phyloP scores from a whole-genome alignment of 2,329 filamentous ascomycete species.

The Camillea tinctor region DNA sequence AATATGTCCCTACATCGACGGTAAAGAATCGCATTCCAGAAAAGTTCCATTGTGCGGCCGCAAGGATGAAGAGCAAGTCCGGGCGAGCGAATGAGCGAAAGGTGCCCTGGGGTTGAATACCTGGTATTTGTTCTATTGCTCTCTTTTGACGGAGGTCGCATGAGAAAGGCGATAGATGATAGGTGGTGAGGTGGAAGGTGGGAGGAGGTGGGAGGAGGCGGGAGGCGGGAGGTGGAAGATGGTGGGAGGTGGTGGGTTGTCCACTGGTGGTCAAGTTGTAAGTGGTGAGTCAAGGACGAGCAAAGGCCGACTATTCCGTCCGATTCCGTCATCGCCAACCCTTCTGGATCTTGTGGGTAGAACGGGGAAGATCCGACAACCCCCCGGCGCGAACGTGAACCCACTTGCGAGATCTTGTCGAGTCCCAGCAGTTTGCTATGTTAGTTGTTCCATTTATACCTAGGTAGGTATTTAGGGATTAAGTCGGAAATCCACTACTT shows the following conservation, averaged over 20 bases:
- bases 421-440: neutral
- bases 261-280: too few relatives aligned
- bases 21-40: conserved; percentile 15
- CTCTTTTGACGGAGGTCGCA: neutral
- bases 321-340: neutral
- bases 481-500: neutral
- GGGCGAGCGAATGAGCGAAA: neutral
- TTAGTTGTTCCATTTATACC: too few relatives aligned
- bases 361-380: neutral
- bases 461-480: neutral
- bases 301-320: neutral
- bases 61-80: neutral
- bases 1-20: conserved; percentile 15
- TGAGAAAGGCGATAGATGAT: too few relatives aligned
- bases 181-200: too few relatives aligned
- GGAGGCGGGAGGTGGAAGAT: too few relatives aligned
- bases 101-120: neutral
- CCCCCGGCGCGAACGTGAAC: neutral
- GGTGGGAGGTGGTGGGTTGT: too few relatives aligned
- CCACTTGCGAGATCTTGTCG: neutral
- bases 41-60: conserved; percentile 7
- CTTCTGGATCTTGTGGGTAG: neutral
- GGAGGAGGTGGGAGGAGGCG: too few relatives aligned
- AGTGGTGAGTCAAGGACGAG: too few relatives aligned
- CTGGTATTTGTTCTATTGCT: neutral